Evolutionary conservation across 2,329 filamentous ascomycete genomes (phyloP).

Genomic region (Hypoxylon sp.): DNA sequence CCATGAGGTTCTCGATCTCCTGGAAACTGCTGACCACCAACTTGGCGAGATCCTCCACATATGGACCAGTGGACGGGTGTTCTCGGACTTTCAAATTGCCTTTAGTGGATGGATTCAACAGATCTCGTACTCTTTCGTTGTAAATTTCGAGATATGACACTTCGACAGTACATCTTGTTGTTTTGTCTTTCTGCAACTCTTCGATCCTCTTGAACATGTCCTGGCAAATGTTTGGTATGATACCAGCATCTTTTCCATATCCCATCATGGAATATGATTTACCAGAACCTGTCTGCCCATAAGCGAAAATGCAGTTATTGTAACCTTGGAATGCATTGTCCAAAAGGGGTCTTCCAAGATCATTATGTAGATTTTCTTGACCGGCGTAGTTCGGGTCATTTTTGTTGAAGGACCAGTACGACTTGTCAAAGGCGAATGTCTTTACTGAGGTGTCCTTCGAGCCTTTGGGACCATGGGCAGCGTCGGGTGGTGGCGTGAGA

Average conservation of each 20-base stretch:
- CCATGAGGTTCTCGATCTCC: slow-evolving; percentile 98
- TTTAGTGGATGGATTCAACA: slow-evolving; percentile 95
- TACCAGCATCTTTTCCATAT: slow-evolving; percentile 93
- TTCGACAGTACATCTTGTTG: slow-evolving; percentile 90
- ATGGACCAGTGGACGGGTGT: slow-evolving; percentile 96
- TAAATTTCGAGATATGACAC: slow-evolving; percentile 99
- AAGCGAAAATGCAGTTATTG: slow-evolving; percentile 99
- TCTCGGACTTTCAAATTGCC: slow-evolving; percentile 97
- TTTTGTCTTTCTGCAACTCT: slow-evolving; percentile 77
- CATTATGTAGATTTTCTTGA: slow-evolving; percentile 88
- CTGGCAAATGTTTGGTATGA: slow-evolving; percentile 96
- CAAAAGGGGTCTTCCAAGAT: slow-evolving; percentile 88
- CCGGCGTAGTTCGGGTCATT: slow-evolving; percentile 85
- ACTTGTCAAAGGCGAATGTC: slow-evolving; percentile 94
- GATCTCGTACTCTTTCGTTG: slow-evolving; percentile 95
- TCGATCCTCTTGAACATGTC: slow-evolving; percentile 95
- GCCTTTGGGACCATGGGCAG: slow-evolving; percentile 70
- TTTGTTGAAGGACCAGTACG: slow-evolving; percentile 97
- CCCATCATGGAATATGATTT: slow-evolving; percentile 99
- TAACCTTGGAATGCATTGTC: slow-evolving; percentile 99
- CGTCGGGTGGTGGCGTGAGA: slow-evolving; percentile 78
- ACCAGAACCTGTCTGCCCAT: slow-evolving; percentile 97
- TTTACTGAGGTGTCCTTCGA: slow-evolving; percentile 80
- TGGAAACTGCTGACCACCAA: slow-evolving; percentile 91
- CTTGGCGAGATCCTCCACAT: slow-evolving; percentile 97